Evolutionary conservation across 2,329 filamentous ascomycete species (phyloP), one percentile per base, ranked within the genome.

Genomic region (Nannizziopsis arthrosporioides): DNA sequence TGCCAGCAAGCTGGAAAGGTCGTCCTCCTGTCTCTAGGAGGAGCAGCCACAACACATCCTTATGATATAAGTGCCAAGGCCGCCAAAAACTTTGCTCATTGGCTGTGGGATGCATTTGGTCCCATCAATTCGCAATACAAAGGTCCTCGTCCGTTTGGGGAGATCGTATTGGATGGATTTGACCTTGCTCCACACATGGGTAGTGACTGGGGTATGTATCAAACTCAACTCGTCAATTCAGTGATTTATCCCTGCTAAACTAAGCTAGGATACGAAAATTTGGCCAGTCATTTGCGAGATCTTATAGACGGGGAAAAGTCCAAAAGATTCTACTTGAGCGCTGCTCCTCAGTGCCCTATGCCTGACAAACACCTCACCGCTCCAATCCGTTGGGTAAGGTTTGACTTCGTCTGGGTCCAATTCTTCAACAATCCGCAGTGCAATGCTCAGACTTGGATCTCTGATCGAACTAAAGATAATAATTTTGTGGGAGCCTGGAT

Each of bases 341-440:
- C 63, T 14, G 72, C 74, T 2, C 74, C 74, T n/a, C 73, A 77
- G 55, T 77, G 74, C 53, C 42, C 62, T 7, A 57, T 71, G 17
- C 72, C 73, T 1, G 74, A 77, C 54, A 54, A 55, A 17, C 68
- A 72, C 45, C 64, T 77, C 18, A 58, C 60, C n/a, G 45, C 64
- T 34, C 69, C 71, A 6, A 73, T 77, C 47, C 40, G 50, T 12
- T 63, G 63, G 31, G 62, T 71, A 7, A 51, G 53, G 8, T 74
- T 77, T 54, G 74, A 77, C 57, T 75, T 73, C 54, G 55, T 77
- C 53, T 77, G 72, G 61, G 64, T 75, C 32, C 74, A 77, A 52
- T 77, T 75, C 60, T 78, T 77, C 63, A 77, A 77, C 63, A 76
- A 70, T 1, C 54, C 59, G 9, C 42, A 55, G 2, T 78, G 75